Conservation (phyloP, 345 rosid genomes). For the Rhodomyrtus tomentosa region DNA sequence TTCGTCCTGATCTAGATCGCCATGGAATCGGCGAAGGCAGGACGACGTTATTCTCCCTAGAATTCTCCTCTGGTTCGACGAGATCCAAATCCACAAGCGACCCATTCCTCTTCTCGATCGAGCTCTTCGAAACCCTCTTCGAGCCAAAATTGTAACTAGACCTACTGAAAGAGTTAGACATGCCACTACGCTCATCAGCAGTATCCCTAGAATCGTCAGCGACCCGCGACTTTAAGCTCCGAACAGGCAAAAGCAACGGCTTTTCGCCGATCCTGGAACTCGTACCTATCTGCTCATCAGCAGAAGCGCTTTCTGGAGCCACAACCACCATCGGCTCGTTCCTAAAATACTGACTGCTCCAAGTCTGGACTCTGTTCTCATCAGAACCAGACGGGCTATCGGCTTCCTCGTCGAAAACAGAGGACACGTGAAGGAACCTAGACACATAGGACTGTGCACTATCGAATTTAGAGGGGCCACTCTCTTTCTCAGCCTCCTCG, state of each 20-base stretch:
- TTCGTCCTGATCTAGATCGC: constrained; percentile 76
- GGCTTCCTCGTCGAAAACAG: constrained; percentile 69
- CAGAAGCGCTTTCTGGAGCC: constrained; percentile 25
- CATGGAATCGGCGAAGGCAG: constrained; percentile 98
- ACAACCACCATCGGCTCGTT: constrained; percentile 46
- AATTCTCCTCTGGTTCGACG: constrained; percentile 10
- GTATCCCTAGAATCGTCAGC: constrained; percentile 17
- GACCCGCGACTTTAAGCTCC: constrained; percentile 61
- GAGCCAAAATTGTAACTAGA: constrained; percentile 10
- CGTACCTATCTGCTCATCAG: constrained; percentile 20
- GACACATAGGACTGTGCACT: constrained; percentile 59
- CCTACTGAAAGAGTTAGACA: constrained; percentile 12
- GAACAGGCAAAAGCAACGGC: constrained; percentile 73
- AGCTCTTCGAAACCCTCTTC: constrained; percentile 24
- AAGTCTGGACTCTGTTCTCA: constrained; percentile 32
- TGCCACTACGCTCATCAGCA: constrained; percentile 3
- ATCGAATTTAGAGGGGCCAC: constrained; percentile 25
- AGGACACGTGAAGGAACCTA: constrained; percentile 71
- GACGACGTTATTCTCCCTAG: constrained; percentile 28
- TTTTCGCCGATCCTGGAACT: constrained; percentile 34
- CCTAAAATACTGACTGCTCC: constrained; percentile 60
- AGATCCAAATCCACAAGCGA: constrained; percentile 14
- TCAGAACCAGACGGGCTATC: constrained; percentile 23
- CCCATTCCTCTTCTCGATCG: constrained; percentile 1
- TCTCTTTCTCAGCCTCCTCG: constrained; percentile 33